phyloP scores from a whole-genome alignment of 2,329 filamentous ascomycete species.

The Sclerotinia minor region DNA sequence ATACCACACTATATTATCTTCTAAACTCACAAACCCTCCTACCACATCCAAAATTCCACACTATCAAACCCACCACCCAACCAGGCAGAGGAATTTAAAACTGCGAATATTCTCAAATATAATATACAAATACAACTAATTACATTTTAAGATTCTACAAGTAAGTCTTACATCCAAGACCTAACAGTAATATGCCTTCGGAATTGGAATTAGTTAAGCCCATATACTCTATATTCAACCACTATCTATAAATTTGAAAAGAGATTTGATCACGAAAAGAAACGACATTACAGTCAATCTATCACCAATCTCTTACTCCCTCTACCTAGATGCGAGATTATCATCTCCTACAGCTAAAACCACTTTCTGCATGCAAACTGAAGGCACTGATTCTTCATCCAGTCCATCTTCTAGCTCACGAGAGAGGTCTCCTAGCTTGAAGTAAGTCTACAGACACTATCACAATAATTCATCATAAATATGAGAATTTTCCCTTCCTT shows the following conservation, averaged over 20 bases:
- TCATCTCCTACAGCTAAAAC: conserved; percentile 19
- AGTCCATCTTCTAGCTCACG: conserved; percentile 18
- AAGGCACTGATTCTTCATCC: conserved; percentile 18
- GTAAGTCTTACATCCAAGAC: background rate
- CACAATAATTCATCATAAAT: conserved; percentile 29
- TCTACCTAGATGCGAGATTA: background rate
- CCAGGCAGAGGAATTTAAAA: background rate
- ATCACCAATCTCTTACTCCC: no score
- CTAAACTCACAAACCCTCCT: background rate
- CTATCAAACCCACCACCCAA: background rate
- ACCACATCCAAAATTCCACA: background rate
- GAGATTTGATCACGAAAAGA: background rate
- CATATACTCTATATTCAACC: background rate
- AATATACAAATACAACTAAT: background rate
- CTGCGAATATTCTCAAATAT: background rate
- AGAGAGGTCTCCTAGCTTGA: no score
- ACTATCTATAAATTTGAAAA: background rate
- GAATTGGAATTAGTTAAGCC: background rate
- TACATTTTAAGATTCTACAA: background rate
- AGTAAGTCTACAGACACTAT: conserved; percentile 23
- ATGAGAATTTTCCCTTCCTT: background rate
- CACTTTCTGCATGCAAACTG: conserved; percentile 29
- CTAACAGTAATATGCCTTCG: background rate
- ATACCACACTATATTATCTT: background rate
- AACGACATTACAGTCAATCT: background rate